These are phyloP conservation scores for Mycena albidolilacea DNA, from an alignment of 768 basidiomycete genomes.

Conservation along the genomic window DNA sequence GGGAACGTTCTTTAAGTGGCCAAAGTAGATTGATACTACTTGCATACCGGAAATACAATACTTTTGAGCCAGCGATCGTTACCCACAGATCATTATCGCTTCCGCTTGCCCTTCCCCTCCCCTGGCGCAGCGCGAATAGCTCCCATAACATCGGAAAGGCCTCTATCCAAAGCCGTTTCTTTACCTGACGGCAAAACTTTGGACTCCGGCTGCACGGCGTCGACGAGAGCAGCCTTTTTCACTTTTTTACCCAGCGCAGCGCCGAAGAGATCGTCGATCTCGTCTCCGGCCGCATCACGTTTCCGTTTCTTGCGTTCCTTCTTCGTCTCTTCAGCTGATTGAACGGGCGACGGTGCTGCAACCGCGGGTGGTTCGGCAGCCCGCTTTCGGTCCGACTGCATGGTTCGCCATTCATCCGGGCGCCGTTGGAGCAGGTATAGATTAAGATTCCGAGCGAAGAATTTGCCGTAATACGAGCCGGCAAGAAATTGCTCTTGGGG, in stretches of 20 bases:
- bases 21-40: constrained; percentile 8
- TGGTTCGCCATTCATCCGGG: constrained; percentile 87
- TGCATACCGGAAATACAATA: constrained; percentile 24
- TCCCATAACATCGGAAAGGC: constrained; percentile 65
- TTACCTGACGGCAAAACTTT: constrained; percentile 35
- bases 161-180: constrained; percentile 49
- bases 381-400: constrained; percentile 67
- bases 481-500: constrained; percentile 80
- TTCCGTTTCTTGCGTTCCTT: constrained; percentile 59
- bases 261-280: constrained; percentile 84
- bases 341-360: neutral
- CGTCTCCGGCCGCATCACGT: constrained; percentile 67
- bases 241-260: constrained; percentile 68
- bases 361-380: constrained; percentile 10
- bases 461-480: constrained; percentile 89
- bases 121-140: constrained; percentile 74
- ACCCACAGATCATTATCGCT: constrained; percentile 17
- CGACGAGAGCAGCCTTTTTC: constrained; percentile 66
- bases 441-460: constrained; percentile 85
- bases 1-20: no score
- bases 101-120: constrained; percentile 56
- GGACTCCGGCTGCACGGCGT: constrained; percentile 8
- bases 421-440: constrained; percentile 83
- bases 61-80: constrained; percentile 20
- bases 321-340: constrained; percentile 34